A percentile compares a stretch with the other conserved stretches of the same genome.
Evolutionary conservation across 148 eudicot species (phyloP).

Genomic region (Chenopodium suecicum): DNA sequence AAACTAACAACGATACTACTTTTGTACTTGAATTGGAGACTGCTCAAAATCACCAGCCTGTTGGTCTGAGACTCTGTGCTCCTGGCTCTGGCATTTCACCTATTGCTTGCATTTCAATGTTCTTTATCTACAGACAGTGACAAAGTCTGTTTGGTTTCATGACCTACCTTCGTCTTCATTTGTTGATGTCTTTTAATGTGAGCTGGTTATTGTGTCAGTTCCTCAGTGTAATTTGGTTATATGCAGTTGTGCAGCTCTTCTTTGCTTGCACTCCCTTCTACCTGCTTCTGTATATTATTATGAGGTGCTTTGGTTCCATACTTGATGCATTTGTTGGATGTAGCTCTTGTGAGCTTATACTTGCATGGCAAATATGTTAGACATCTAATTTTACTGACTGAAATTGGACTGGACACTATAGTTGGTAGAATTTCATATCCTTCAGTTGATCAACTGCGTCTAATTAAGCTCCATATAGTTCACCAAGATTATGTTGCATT

Average conservation of each 20-base stretch:
- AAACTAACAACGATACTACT: background rate
- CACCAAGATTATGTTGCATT: background rate
- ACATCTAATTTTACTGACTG: background rate
- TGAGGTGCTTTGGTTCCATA: background rate
- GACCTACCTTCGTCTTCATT: background rate
- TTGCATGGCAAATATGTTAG: no score
- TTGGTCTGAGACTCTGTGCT: background rate
- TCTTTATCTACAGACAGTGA: background rate
- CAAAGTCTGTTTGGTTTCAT: background rate
- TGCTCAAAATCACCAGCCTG: background rate
- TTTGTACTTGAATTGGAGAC: background rate
- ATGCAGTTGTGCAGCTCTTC: background rate
- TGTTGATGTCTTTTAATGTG: background rate
- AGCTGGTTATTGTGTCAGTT: background rate
- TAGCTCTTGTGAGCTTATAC: background rate
- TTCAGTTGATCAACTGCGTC: conserved; percentile 10
- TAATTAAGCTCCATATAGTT: background rate
- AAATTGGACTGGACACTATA: background rate
- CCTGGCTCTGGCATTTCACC: background rate
- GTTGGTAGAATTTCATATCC: conserved; percentile 10
- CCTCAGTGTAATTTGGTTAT: background rate
- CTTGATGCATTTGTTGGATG: background rate
- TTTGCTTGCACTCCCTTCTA: background rate
- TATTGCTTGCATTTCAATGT: background rate
- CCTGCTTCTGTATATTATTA: background rate